A percentile compares a stretch with the other conserved stretches of the same genome.
phyloP scores from a whole-genome alignment of 1,139 yeast species.

The Pichia sp. region DNA sequence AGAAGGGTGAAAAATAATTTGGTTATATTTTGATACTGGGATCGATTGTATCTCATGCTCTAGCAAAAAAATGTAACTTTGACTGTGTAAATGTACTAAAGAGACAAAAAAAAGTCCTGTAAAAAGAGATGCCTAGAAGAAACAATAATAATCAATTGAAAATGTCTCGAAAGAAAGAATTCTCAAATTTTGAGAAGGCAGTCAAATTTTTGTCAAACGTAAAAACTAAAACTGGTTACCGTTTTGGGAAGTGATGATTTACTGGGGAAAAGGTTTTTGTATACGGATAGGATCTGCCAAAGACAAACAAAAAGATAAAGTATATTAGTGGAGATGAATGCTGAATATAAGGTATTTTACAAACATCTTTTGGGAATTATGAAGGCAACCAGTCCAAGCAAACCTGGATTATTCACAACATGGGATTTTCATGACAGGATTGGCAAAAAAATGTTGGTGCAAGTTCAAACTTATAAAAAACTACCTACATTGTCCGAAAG shows the following conservation, averaged over 20 bases:
- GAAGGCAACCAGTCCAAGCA: background rate
- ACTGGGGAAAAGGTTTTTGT: background rate
- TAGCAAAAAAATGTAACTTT: background rate
- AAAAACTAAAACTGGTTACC: background rate
- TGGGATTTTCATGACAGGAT: constrained; percentile 1
- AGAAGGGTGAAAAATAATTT: constrained; percentile 5
- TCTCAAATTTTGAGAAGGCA: background rate
- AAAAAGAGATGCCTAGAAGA: too few relatives aligned
- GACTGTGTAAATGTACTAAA: background rate
- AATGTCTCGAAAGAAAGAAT: background rate
- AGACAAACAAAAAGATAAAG: background rate
- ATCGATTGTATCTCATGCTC: constrained; percentile 6
- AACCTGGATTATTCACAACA: background rate
- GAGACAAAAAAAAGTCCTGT: background rate
- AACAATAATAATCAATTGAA: too few relatives aligned
- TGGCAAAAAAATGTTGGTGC: constrained; percentile 1
- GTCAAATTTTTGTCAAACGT: background rate
- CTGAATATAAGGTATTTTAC: background rate
- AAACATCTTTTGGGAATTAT: background rate
- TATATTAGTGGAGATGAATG: background rate
- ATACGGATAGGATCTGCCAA: background rate
- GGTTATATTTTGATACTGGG: constrained; percentile 5
- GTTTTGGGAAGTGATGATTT: background rate
- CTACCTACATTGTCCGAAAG: constrained; percentile 4
- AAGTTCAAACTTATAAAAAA: background rate